phyloP scores from a whole-genome alignment of 139 green algal species.

The Deuterostichococcus epilithicus region DNA sequence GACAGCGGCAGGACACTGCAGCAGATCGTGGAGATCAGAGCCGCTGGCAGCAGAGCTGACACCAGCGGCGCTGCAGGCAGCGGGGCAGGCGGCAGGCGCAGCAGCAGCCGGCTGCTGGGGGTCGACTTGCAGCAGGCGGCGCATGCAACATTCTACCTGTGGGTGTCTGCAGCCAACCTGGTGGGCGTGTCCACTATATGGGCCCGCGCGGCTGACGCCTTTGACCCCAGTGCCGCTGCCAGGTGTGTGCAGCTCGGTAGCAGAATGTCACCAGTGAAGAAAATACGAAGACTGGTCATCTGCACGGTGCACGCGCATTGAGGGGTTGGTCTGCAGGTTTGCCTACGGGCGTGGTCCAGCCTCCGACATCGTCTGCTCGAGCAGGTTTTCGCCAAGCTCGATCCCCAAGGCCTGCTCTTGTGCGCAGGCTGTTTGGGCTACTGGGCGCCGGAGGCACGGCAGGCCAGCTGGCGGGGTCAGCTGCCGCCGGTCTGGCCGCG shows the following conservation, averaged over 20 bases:
- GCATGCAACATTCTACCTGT: constrained; percentile 63
- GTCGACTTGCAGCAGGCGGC: constrained; percentile 24
- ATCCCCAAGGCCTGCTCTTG: constrained; percentile 7
- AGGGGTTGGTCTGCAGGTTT: no score
- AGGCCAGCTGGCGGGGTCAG: constrained; percentile 62
- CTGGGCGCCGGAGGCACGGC: constrained; percentile 46
- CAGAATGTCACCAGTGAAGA: no score
- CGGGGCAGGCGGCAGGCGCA: not conserved
- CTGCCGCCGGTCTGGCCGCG: not conserved
- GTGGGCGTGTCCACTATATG: constrained; percentile 60
- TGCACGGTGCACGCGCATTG: no score
- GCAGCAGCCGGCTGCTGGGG: constrained; percentile 10
- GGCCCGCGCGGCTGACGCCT: constrained; percentile 69
- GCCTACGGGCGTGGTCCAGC: no score
- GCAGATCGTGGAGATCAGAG: no score
- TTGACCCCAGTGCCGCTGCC: constrained; percentile 37
- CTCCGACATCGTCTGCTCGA: no score
- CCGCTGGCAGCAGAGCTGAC: no score
- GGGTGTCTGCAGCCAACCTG: constrained; percentile 69
- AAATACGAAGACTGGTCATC: no score
- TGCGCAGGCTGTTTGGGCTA: constrained; percentile 10
- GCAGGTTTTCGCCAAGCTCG: no score
- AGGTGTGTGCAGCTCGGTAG: not conserved
- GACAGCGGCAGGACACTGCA: not conserved
- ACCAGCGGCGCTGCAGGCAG: no score